A percentile compares a stretch with the other conserved stretches of the same genome.
These are phyloP conservation scores for Amylostereum chailletii DNA, from an alignment of 1,284 basidiomycete genomes.

Conservation along the genomic window DNA sequence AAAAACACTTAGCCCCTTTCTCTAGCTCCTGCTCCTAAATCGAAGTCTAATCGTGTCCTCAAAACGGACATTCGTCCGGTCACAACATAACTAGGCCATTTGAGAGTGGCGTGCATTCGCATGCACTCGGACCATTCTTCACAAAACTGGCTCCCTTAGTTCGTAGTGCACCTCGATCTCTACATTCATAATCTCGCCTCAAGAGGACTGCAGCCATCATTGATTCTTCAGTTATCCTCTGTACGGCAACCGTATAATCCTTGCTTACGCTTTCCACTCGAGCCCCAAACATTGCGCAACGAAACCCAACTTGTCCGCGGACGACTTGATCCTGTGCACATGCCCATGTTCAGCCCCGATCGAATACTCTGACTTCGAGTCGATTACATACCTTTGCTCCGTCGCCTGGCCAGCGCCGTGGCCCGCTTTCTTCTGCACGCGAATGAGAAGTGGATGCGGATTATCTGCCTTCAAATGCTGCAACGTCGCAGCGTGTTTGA, in stretches of 20 bases:
- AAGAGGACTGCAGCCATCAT: too few relatives aligned
- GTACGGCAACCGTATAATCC: too few relatives aligned
- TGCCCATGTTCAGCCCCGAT: background rate
- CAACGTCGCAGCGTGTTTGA: conserved; percentile 69
- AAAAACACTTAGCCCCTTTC: background rate
- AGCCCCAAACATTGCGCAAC: conserved; percentile 59
- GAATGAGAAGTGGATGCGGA: conserved; percentile 60
- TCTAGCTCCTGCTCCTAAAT: conserved; percentile 68
- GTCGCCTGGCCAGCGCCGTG: conserved; percentile 78
- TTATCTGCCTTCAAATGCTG: conserved; percentile 60
- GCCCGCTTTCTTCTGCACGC: conserved; percentile 73
- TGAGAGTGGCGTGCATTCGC: too few relatives aligned
- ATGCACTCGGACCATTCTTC: too few relatives aligned
- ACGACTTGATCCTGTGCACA: conserved; percentile 56
- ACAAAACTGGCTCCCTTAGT: too few relatives aligned
- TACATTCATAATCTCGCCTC: too few relatives aligned
- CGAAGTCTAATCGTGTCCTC: conserved; percentile 62
- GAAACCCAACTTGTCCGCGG: conserved; percentile 71
- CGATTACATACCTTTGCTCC: conserved; percentile 46
- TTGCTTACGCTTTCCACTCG: conserved; percentile 21
- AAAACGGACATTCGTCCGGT: conserved; percentile 55
- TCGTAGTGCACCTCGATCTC: too few relatives aligned
- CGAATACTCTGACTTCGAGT: background rate
- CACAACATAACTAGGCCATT: background rate
- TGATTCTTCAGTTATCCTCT: too few relatives aligned